Evolutionary conservation across 1,284 basidiomycete species (phyloP).

Genomic region (Agaricales sp.): DNA sequence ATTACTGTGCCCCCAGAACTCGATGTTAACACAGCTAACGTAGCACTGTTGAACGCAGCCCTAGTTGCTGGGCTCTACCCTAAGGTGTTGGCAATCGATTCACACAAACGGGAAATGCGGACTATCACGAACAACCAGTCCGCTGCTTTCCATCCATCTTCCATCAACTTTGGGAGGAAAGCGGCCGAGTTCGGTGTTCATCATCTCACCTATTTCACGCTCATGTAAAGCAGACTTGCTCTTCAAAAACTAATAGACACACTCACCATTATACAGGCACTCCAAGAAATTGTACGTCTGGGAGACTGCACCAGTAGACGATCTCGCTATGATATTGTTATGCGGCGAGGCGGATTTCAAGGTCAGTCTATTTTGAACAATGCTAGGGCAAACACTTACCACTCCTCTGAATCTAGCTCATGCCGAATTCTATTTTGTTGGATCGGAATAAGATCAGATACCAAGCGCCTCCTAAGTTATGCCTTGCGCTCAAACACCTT

Average conservation of each 20-base stretch:
- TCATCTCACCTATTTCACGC: constrained; percentile 80
- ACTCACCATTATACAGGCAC: constrained; percentile 44
- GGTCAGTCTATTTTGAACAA: constrained; percentile 28
- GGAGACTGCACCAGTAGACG: constrained; percentile 90
- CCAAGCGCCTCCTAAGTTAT: constrained; percentile 58
- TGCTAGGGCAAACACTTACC: too few relatives aligned
- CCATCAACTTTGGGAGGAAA: constrained; percentile 72
- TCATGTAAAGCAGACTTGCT: constrained; percentile 50
- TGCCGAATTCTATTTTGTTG: constrained; percentile 64
- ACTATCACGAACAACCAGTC: constrained; percentile 86
- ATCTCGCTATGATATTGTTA: constrained; percentile 73
- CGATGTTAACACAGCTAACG: constrained; percentile 60
- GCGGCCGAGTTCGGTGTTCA: constrained; percentile 65
- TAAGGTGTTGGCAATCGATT: constrained; percentile 75
- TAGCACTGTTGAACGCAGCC: constrained; percentile 70
- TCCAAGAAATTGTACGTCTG: constrained; percentile 93
- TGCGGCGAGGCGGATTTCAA: constrained; percentile 93
- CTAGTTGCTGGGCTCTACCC: constrained; percentile 87
- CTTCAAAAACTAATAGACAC: not conserved
- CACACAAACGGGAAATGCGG: constrained; percentile 46
- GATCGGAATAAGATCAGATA: constrained; percentile 78
- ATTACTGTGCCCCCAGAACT: constrained; percentile 65
- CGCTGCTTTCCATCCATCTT: constrained; percentile 86
- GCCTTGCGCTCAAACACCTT: constrained; percentile 75
- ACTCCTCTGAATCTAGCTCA: too few relatives aligned